Evolutionary conservation across 208 protist species (phyloP).

Genomic region (Ichthyophonus hoferi): DNA sequence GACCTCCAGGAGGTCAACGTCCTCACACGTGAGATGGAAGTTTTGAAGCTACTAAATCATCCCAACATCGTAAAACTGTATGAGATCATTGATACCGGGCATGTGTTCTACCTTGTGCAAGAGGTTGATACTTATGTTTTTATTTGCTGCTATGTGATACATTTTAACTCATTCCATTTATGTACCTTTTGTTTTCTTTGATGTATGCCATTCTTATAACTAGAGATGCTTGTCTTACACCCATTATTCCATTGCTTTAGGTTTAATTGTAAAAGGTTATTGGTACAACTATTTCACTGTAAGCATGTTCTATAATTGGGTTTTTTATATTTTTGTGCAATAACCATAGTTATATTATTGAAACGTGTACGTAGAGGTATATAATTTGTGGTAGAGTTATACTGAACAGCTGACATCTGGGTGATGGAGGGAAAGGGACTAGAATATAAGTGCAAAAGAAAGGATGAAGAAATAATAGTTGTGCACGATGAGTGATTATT

Average conservation of each 20-base stretch:
- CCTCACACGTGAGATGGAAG: slow-evolving; percentile 18
- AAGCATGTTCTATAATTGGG: too few species aligned
- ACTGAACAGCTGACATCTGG: too few species aligned
- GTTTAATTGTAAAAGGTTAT: neutral
- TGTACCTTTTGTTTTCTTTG: neutral
- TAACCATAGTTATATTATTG: too few species aligned
- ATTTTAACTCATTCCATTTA: too few species aligned
- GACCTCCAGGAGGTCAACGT: neutral
- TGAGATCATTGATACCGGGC: slow-evolving; percentile 43
- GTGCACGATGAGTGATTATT: too few species aligned
- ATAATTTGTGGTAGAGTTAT: too few species aligned
- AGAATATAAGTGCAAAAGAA: too few species aligned
- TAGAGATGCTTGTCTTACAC: neutral
- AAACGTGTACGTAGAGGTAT: too few species aligned
- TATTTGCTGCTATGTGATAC: too few species aligned
- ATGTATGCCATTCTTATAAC: neutral
- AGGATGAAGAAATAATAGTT: too few species aligned
- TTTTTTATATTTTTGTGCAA: too few species aligned
- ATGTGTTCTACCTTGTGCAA: slow-evolving; percentile 35
- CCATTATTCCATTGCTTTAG: neutral
- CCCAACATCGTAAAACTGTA: slow-evolving; percentile 51
- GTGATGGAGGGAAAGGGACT: too few species aligned
- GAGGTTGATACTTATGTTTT: neutral
- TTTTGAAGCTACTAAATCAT: slow-evolving; percentile 25
- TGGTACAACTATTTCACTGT: neutral